These are phyloP conservation scores for Calycina herbarum DNA, from an alignment of 2,329 filamentous ascomycete species.

Conservation along the genomic window DNA sequence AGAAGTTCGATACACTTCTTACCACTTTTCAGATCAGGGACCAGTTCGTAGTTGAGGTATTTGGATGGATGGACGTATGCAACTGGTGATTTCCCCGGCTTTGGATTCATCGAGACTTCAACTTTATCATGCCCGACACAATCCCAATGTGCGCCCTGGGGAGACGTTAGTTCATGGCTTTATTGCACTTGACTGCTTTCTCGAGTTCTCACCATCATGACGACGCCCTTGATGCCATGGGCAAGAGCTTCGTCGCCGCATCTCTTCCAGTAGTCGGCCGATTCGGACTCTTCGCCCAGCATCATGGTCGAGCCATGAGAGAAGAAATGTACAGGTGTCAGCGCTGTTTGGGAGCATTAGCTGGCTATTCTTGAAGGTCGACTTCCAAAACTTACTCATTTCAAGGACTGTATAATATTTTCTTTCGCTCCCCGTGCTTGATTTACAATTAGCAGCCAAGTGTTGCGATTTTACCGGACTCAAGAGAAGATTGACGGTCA, in stretches of 20 bases:
- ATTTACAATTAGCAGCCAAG: too few relatives aligned
- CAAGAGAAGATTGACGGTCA: too few relatives aligned
- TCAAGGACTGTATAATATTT: too few relatives aligned
- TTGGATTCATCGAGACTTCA: slow-evolving; percentile 60
- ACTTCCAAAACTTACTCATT: too few relatives aligned
- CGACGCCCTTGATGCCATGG: slow-evolving; percentile 58
- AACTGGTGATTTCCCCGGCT: slow-evolving; percentile 61
- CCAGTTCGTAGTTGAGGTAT: slow-evolving; percentile 61
- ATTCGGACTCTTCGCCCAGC: slow-evolving; percentile 63
- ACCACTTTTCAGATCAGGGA: slow-evolving; percentile 56
- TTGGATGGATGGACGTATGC: slow-evolving; percentile 67
- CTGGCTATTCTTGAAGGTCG: too few relatives aligned
- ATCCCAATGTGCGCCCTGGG: slow-evolving; percentile 67
- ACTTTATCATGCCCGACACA: slow-evolving; percentile 51
- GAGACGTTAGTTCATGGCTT: too few relatives aligned
- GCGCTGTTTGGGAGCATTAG: too few relatives aligned
- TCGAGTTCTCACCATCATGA: slow-evolving; percentile 59
- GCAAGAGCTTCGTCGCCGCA: slow-evolving; percentile 63
- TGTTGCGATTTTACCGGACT: too few relatives aligned
- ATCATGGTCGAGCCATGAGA: slow-evolving; percentile 73
- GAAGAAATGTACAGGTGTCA: slow-evolving; percentile 44
- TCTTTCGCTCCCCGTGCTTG: too few relatives aligned
- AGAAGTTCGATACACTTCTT: slow-evolving; percentile 53
- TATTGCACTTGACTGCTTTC: too few relatives aligned
- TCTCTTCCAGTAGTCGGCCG: slow-evolving; percentile 65